Conservation (phyloP, 805 yeast genomes). For the Pichia sporocuriosa region DNA sequence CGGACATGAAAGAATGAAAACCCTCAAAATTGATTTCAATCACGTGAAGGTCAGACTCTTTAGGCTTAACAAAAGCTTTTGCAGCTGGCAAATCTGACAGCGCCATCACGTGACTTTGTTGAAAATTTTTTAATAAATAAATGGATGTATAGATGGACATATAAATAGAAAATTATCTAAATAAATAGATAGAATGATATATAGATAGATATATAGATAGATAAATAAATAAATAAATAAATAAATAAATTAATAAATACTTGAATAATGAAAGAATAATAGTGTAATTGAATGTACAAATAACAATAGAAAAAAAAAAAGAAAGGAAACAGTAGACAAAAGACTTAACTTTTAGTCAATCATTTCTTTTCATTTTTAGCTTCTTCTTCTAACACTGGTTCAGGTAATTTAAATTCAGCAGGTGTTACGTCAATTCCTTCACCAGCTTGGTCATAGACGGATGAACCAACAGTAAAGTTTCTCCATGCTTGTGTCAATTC, state of each 20-base stretch:
- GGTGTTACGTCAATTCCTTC: constrained; percentile 80
- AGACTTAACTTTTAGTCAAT: not conserved
- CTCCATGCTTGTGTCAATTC: constrained; percentile 91
- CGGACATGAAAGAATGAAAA: too few species aligned
- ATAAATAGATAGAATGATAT: constrained; percentile 2
- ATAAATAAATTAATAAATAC: not conserved
- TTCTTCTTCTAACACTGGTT: constrained; percentile 62
- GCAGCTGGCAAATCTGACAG: too few species aligned
- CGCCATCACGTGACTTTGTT: too few species aligned
- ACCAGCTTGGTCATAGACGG: constrained; percentile 91
- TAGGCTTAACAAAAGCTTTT: too few species aligned
- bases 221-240: not conserved
- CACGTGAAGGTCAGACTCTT: too few species aligned
- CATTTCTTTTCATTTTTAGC: constrained; percentile 21
- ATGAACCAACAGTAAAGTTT: constrained; percentile 80
- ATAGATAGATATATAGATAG: not conserved
- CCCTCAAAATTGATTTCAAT: too few species aligned
- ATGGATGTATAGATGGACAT: too few species aligned
- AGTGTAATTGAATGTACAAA: not conserved
- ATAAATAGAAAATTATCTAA: too few species aligned
- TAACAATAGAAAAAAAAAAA: not conserved
- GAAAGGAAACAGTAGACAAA: not conserved
- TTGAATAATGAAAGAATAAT: not conserved
- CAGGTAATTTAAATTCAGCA: constrained; percentile 72
- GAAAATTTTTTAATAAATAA: too few species aligned